Percentiles rank a stretch among this genome's conserved stretches.
phyloP scores from a whole-genome alignment of 176 grass and related monocot species.

The Triticum aestivum region DNA sequence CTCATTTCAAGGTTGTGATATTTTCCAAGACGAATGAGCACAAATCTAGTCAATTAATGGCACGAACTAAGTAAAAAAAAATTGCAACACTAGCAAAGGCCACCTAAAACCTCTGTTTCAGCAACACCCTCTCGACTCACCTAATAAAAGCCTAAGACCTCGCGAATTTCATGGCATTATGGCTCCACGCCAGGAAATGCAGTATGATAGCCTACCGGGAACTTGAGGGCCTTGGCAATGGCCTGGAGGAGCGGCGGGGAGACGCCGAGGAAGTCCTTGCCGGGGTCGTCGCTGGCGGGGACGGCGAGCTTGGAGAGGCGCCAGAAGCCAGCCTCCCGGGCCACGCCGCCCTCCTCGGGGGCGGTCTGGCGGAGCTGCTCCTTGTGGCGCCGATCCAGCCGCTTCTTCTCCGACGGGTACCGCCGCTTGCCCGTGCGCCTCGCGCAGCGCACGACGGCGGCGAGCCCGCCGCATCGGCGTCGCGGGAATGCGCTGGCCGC shows the following conservation, averaged over 20 bases:
- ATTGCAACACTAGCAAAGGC: not conserved
- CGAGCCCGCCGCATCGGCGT: slow-evolving; percentile 20
- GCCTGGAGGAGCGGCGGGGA: slow-evolving; percentile 82
- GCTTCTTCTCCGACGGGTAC: slow-evolving; percentile 98
- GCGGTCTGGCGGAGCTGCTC: slow-evolving; percentile 38
- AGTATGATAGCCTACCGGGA: slow-evolving; percentile 48
- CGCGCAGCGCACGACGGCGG: slow-evolving; percentile 49
- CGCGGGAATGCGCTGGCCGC: not conserved
- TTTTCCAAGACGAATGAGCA: not conserved
- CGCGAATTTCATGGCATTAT: not conserved
- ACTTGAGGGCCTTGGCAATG: slow-evolving; percentile 87
- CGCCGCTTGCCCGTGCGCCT: slow-evolving; percentile 81
- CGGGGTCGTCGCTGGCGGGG: slow-evolving; percentile 76
- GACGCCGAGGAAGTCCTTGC: slow-evolving; percentile 74
- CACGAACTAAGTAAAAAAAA: not conserved
- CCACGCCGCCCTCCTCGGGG: slow-evolving; percentile 38
- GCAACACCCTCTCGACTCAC: not conserved
- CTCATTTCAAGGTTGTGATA: not conserved
- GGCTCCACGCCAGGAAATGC: not conserved
- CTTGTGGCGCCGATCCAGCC: slow-evolving; percentile 50
- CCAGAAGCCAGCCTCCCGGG: slow-evolving; percentile 68
- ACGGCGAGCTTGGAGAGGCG: slow-evolving; percentile 79
- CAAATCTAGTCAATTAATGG: slow-evolving; percentile 1
- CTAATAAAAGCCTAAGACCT: not conserved
- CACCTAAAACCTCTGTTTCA: not conserved